A percentile compares a stretch with the other conserved stretches of the same genome.
These are phyloP conservation scores for Ogataea hybrid DNA, from an alignment of 1,139 yeast genomes.

Conservation along the genomic window DNA sequence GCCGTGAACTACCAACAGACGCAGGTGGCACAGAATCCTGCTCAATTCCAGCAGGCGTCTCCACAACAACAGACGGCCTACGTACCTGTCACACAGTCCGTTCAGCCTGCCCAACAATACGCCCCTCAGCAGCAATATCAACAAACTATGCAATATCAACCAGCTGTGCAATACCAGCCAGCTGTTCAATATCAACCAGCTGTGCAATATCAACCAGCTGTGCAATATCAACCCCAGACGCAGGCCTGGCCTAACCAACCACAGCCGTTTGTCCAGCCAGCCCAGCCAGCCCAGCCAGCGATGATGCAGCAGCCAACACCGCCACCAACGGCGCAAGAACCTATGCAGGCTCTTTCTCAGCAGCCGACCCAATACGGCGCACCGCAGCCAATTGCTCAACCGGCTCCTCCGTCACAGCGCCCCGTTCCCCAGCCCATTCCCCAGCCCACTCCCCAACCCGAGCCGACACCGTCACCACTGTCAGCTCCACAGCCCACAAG, in stretches of 20 bases:
- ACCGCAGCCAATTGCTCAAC: background rate
- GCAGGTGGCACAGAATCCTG: background rate
- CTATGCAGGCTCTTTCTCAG: background rate
- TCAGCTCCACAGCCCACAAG: slow-evolving; percentile 8
- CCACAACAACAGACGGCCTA: background rate
- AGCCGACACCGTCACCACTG: background rate
- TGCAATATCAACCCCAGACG: background rate
- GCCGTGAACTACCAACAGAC: slow-evolving; percentile 3
- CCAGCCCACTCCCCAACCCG: slow-evolving; percentile 1
- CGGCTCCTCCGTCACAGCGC: background rate
- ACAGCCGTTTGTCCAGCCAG: background rate
- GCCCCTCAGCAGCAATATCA: too few species aligned
- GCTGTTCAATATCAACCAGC: too few species aligned
- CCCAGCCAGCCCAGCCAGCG: background rate
- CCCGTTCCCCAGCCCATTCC: slow-evolving; percentile 4
- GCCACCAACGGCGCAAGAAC: background rate
- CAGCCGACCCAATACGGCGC: background rate
- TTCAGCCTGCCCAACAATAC: too few species aligned
- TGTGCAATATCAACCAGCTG: too few species aligned
- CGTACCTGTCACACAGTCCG: background rate
- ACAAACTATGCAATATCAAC: background rate
- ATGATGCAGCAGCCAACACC: background rate
- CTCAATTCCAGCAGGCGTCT: slow-evolving; percentile 1
- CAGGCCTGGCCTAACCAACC: background rate
- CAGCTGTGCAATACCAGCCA: too few species aligned